These are phyloP conservation scores for Bipolaris zeicola DNA, from an alignment of 2,329 filamentous ascomycete genomes.

Conservation along the genomic window DNA sequence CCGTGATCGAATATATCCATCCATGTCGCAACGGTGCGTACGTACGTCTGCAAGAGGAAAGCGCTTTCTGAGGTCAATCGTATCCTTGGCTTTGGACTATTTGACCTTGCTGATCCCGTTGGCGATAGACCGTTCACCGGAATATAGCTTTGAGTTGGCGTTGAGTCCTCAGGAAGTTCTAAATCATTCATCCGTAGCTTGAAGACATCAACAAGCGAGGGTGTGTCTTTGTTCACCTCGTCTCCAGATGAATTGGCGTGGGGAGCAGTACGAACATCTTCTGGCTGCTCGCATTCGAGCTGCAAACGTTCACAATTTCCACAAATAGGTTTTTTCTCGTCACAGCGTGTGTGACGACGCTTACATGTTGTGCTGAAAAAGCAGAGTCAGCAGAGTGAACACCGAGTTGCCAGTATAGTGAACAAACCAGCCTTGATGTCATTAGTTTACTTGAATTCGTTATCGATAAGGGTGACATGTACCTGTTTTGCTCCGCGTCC, in stretches of 20 bases:
- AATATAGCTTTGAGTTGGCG: conserved; percentile 16
- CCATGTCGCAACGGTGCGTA: conserved; percentile 42
- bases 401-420: neutral
- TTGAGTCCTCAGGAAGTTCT: conserved; percentile 21
- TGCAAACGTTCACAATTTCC: conserved; percentile 40
- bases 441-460: conserved; percentile 1
- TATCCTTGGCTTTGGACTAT: conserved; percentile 11
- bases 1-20: conserved; percentile 44
- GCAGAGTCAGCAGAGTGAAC: neutral
- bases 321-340: conserved; percentile 43
- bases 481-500: conserved; percentile 33
- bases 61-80: conserved; percentile 37
- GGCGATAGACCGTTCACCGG: conserved; percentile 19
- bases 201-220: conserved; percentile 30
- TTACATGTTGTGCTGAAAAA: conserved; percentile 40
- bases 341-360: conserved; percentile 42
- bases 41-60: conserved; percentile 40
- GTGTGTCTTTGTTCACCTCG: conserved; percentile 6
- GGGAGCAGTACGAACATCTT: conserved; percentile 24
- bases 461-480: neutral
- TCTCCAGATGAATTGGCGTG: conserved; percentile 3
- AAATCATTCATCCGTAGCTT: conserved; percentile 31
- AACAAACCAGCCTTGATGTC: conserved; percentile 10
- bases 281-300: conserved; percentile 35
- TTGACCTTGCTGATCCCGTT: conserved; percentile 7